These are phyloP conservation scores for Galeopsis tetrahit DNA, from an alignment of 257 asterid species.

Conservation along the genomic window DNA sequence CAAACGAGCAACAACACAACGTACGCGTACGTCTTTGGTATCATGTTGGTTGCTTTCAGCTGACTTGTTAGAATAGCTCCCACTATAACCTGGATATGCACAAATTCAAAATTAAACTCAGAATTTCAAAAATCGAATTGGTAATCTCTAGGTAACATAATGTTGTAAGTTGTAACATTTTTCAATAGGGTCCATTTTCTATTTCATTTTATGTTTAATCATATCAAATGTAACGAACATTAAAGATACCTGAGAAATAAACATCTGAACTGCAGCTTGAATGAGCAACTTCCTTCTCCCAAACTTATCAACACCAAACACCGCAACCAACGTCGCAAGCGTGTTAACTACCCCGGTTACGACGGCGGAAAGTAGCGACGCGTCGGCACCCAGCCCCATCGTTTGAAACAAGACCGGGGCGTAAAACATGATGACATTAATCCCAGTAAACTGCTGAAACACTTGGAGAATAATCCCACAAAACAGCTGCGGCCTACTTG, in stretches of 20 bases:
- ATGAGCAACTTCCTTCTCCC: constrained; percentile 50
- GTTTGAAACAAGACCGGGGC: constrained; percentile 64
- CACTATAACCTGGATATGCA: not conserved
- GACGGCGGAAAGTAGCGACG: constrained; percentile 51
- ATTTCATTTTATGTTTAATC: too few relatives aligned
- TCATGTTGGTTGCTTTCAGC: constrained; percentile 29
- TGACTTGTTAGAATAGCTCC: constrained; percentile 31
- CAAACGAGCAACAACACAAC: constrained; percentile 33
- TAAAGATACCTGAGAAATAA: constrained; percentile 41
- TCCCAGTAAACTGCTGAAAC: constrained; percentile 65
- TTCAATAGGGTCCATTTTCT: too few relatives aligned
- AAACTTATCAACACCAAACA: constrained; percentile 43
- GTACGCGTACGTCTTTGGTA: constrained; percentile 24
- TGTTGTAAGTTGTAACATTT: too few relatives aligned
- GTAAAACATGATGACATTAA: constrained; percentile 58
- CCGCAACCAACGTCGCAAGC: constrained; percentile 42
- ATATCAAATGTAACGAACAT: too few relatives aligned
- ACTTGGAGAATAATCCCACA: constrained; percentile 37
- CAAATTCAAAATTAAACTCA: not conserved
- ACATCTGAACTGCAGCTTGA: constrained; percentile 53
- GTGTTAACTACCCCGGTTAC: constrained; percentile 51
- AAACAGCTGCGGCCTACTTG: constrained; percentile 40
- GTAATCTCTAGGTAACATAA: too few relatives aligned
- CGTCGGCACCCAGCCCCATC: constrained; percentile 50
- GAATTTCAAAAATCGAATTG: too few relatives aligned